Conservation (phyloP, 208 protist genomes). For the Trichomonas vaginalis region DNA sequence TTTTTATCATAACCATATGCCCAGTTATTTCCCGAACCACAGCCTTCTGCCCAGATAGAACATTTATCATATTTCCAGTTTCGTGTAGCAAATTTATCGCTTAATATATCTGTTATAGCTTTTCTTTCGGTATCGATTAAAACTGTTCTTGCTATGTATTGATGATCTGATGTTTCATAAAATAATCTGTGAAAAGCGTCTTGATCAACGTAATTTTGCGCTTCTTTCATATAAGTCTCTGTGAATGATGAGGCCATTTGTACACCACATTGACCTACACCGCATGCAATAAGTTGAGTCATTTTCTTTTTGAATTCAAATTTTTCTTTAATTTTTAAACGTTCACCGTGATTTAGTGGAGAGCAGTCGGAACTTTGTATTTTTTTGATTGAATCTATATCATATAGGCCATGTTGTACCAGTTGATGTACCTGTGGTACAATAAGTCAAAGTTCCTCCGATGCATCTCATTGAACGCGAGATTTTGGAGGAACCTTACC, state of each 20-base stretch:
- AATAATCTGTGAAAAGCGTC: neutral
- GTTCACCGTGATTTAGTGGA: no score
- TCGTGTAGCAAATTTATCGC: neutral
- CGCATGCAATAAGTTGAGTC: neutral
- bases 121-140: constrained; percentile 12
- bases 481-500: no score
- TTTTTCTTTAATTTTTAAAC: neutral
- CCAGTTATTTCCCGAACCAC: constrained; percentile 3
- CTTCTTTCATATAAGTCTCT: neutral
- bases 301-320: neutral
- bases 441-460: no score
- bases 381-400: no score
- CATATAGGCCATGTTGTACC: no score
- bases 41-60: neutral
- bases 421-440: no score
- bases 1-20: constrained; percentile 8
- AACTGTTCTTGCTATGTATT: neutral
- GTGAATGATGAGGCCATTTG: constrained; percentile 7
- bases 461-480: no score
- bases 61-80: neutral
- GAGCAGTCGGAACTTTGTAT: no score
- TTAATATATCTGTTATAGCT: neutral
- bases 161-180: neutral
- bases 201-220: neutral
- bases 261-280: constrained; percentile 2